Conservation (phyloP, 225 moss, liverwort and hornwort genomes). For the Polytrichum commune region DNA sequence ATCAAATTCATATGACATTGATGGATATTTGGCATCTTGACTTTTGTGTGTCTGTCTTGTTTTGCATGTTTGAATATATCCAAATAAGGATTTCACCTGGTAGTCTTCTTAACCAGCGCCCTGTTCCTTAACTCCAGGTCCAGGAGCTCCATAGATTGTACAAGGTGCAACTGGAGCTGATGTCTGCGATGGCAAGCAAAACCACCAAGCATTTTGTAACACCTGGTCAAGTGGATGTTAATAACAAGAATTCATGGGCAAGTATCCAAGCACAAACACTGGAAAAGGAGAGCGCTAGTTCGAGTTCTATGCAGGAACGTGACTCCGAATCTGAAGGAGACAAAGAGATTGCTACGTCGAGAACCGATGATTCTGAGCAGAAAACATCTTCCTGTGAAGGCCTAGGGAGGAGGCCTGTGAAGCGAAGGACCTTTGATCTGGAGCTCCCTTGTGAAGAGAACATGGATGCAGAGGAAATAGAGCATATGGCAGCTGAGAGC, state of each 20-base stretch:
- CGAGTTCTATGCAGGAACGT: slow-evolving; percentile 1
- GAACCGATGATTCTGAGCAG: not conserved
- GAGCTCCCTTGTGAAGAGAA: slow-evolving; percentile 54
- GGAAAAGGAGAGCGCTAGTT: slow-evolving; percentile 4
- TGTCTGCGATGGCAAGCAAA: slow-evolving; percentile 49
- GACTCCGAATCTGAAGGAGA: not conserved
- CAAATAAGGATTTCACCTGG: not conserved
- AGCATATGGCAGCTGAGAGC: slow-evolving; percentile 15
- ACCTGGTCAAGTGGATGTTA: slow-evolving; percentile 11
- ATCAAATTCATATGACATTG: too few relatives aligned
- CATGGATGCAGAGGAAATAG: slow-evolving; percentile 43
- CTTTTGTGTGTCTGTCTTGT: not conserved
- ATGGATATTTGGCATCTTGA: too few relatives aligned
- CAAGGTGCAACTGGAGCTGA: slow-evolving; percentile 45
- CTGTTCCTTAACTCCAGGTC: slow-evolving; percentile 24
- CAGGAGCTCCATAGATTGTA: slow-evolving; percentile 59
- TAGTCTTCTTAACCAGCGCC: too few relatives aligned
- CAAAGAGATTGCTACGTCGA: not conserved
- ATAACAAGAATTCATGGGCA: slow-evolving; percentile 1
- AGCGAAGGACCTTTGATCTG: slow-evolving; percentile 41
- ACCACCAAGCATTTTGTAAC: slow-evolving; percentile 18
- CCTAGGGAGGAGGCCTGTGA: not conserved
- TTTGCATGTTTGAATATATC: not conserved
- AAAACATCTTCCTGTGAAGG: not conserved
- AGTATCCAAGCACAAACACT: slow-evolving; percentile 5